Percentiles rank a stretch among this genome's conserved stretches.
Conservation (phyloP, 2,329 filamentous ascomycete species). For the Thielaviopsis punctulata region DNA sequence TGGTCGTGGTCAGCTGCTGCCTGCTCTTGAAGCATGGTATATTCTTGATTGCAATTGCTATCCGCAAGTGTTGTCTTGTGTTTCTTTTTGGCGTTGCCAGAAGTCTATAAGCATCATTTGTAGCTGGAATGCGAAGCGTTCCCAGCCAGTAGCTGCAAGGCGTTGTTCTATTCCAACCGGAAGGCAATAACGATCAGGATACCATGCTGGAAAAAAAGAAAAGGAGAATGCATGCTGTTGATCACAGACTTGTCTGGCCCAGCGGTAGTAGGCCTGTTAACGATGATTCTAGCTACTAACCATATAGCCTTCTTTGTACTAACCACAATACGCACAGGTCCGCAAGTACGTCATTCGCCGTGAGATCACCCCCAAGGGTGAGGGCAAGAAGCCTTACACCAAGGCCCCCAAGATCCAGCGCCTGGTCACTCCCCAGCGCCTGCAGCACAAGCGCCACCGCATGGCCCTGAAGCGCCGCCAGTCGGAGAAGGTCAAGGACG, state of each 20-base stretch:
- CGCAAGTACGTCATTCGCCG: constrained; percentile 99
- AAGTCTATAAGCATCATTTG: neutral
- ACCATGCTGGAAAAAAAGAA: neutral
- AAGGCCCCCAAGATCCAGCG: constrained; percentile 99
- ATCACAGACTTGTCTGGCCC: constrained; percentile 6
- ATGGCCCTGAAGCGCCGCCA: constrained; percentile 96
- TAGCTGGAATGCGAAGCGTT: constrained; percentile 5
- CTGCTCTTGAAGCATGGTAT: constrained; percentile 10
- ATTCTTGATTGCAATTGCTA: constrained; percentile 5
- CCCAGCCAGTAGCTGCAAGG: constrained; percentile 11
- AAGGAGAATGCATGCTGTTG: constrained; percentile 1
- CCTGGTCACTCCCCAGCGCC: constrained; percentile 96
- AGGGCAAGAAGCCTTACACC: constrained; percentile 97
- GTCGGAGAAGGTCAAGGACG: constrained; percentile 93
- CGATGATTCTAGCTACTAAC: constrained; percentile 19
- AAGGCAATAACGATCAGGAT: neutral
- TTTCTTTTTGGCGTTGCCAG: neutral
- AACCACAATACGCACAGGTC: constrained; percentile 39
- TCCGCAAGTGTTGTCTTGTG: neutral
- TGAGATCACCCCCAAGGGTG: constrained; percentile 90
- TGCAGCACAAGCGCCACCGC: constrained; percentile 99
- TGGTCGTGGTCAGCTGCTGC: constrained; percentile 10
- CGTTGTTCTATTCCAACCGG: neutral
- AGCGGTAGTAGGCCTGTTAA: constrained; percentile 9
- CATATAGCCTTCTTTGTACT: constrained; percentile 8